A percentile compares a stretch with the other conserved stretches of the same genome.
Conservation (phyloP, 352 stramenopile genomes). For the Phytophthora foliorum region DNA sequence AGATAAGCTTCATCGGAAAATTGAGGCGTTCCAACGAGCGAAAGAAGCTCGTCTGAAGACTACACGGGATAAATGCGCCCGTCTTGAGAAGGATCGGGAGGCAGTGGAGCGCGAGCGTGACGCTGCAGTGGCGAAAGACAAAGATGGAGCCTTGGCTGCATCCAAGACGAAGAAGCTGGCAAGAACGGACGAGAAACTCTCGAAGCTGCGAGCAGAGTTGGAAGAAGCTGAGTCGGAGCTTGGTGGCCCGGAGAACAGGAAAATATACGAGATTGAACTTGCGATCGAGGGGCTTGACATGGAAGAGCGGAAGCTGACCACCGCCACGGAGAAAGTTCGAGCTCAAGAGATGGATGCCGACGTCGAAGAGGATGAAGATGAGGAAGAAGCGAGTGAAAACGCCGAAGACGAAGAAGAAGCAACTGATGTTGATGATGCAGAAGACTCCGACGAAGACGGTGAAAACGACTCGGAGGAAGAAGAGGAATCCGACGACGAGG, state of each 20-base stretch:
- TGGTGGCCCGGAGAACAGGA: slow-evolving; percentile 39
- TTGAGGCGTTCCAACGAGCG: slow-evolving; percentile 49
- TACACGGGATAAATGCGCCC: slow-evolving; percentile 39
- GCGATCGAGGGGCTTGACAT: slow-evolving; percentile 46
- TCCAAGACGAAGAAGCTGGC: slow-evolving; percentile 36
- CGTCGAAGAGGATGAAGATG: slow-evolving; percentile 26
- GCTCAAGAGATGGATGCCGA: slow-evolving; percentile 36
- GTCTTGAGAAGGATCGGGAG: slow-evolving; percentile 35
- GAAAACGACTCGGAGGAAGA: slow-evolving; percentile 25
- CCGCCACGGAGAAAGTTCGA: slow-evolving; percentile 32
- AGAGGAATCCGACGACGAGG: slow-evolving; percentile 18
- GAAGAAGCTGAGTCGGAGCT: slow-evolving; percentile 36
- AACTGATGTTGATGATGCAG: slow-evolving; percentile 18
- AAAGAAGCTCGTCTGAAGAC: slow-evolving; percentile 44
- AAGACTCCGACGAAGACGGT: slow-evolving; percentile 18
- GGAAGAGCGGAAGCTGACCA: slow-evolving; percentile 36
- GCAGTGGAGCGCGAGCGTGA: slow-evolving; percentile 26
- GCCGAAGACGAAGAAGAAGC: slow-evolving; percentile 22
- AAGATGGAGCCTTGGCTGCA: slow-evolving; percentile 23
- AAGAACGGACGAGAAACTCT: slow-evolving; percentile 46
- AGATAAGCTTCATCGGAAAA: slow-evolving; percentile 43
- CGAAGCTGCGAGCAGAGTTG: slow-evolving; percentile 45
- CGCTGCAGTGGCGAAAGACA: slow-evolving; percentile 23
- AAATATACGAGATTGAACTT: slow-evolving; percentile 58
- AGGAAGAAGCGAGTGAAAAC: slow-evolving; percentile 25